A percentile compares a stretch with the other conserved stretches of the same genome.
Conservation (phyloP, 768 basidiomycete species). For the Tulasnella sp. region DNA sequence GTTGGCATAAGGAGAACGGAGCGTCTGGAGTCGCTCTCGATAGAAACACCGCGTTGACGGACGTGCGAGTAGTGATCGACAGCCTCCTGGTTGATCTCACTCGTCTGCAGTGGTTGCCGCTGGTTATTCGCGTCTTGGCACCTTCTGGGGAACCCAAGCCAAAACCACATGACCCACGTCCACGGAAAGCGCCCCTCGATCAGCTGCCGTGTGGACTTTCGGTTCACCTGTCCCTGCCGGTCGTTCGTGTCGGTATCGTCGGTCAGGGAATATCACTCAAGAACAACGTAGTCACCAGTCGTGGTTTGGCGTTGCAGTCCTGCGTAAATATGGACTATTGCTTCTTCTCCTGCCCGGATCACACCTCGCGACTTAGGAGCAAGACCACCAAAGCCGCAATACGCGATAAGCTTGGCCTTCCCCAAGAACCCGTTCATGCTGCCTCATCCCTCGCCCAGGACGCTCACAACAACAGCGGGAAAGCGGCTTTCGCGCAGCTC, state of each 20-base stretch:
- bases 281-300: conserved; percentile 49
- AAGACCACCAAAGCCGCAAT: not conserved
- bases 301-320: conserved; percentile 61
- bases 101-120: conserved; percentile 55
- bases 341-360: conserved; percentile 36
- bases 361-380: conserved; percentile 22
- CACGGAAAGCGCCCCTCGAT: conserved; percentile 36
- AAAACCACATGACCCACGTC: conserved; percentile 3
- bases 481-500: conserved; percentile 11
- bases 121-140: conserved; percentile 48
- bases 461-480: not conserved
- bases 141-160: conserved; percentile 36
- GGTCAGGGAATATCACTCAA: conserved; percentile 77
- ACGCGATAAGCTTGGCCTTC: conserved; percentile 49
- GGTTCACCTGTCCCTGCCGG: conserved; percentile 55
- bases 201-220: conserved; percentile 55
- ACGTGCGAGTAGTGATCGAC: conserved; percentile 53
- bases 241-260: conserved; percentile 64
- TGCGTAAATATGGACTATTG: conserved; percentile 56
- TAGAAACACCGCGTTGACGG: conserved; percentile 44
- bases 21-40: conserved; percentile 45
- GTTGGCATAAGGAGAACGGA: conserved; percentile 50
- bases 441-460: conserved; percentile 18
- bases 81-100: conserved; percentile 63
- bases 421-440: conserved; percentile 13